These are phyloP conservation scores for Sapria himalayana DNA, from an alignment of 345 rosid species.

Conservation along the genomic window DNA sequence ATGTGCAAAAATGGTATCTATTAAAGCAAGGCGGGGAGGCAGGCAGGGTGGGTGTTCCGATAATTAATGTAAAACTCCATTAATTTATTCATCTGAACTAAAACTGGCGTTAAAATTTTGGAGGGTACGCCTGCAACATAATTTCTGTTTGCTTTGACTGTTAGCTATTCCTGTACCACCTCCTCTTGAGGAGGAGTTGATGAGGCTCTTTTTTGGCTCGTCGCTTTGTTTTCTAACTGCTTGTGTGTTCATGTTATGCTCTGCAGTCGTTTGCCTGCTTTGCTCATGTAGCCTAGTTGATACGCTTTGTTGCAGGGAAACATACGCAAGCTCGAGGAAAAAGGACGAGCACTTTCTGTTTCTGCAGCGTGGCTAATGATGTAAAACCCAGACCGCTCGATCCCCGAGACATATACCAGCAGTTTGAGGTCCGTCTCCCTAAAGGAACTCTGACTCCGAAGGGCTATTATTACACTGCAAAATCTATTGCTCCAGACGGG, in stretches of 20 bases:
- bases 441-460: slow-evolving; percentile 7
- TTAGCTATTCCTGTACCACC: no score
- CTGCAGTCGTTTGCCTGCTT: background rate
- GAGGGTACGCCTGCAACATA: no score
- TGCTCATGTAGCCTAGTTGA: background rate
- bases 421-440: slow-evolving; percentile 31
- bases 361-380: slow-evolving; percentile 22
- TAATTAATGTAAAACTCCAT: no score
- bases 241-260: background rate
- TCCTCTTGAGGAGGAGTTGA: no score
- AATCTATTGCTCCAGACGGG: slow-evolving; percentile 30
- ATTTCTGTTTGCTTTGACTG: no score
- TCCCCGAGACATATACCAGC: slow-evolving; percentile 38
- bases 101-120: no score
- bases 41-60: no score
- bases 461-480: slow-evolving; percentile 15
- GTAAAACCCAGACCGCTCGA: slow-evolving; percentile 36
- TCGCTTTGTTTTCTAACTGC: no score
- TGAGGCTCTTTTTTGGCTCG: no score
- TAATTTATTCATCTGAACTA: no score
- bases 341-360: slow-evolving; percentile 32
- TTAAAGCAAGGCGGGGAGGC: no score
- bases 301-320: slow-evolving; percentile 17
- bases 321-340: slow-evolving; percentile 39
- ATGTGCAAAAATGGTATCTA: no score